phyloP scores from a whole-genome alignment of 1,284 basidiomycete genomes.

The Ganoderma multipileum region DNA sequence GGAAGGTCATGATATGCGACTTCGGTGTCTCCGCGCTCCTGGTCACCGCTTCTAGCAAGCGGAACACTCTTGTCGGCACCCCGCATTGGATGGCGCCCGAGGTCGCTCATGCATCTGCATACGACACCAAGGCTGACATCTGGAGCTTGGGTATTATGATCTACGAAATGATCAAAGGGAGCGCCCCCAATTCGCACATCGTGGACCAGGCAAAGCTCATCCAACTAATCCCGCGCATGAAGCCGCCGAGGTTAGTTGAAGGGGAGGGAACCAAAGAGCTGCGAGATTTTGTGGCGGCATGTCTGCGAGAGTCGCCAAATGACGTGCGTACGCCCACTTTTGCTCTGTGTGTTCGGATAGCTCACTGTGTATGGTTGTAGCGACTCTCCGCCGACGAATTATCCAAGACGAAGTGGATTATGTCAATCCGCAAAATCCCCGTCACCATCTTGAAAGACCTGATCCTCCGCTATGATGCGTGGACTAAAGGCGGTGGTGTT shows the following conservation, averaged over 20 bases:
- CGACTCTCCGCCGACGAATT: constrained; percentile 92
- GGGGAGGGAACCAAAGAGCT: constrained; percentile 84
- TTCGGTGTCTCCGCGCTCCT: constrained; percentile 97
- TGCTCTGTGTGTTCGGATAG: constrained; percentile 9
- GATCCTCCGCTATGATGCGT: constrained; percentile 75
- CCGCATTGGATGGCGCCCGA: constrained; percentile 99
- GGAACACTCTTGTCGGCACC: constrained; percentile 94
- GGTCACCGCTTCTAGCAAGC: constrained; percentile 86
- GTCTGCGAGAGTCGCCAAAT: constrained; percentile 84
- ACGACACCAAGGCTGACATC: constrained; percentile 96
- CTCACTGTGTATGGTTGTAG: constrained; percentile 46
- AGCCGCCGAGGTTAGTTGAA: constrained; percentile 84
- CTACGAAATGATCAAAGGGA: constrained; percentile 96
- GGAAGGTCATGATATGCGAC: constrained; percentile 94
- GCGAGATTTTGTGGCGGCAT: constrained; percentile 88
- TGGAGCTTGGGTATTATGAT: constrained; percentile 97
- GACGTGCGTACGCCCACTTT: constrained; percentile 60
- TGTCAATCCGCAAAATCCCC: constrained; percentile 72
- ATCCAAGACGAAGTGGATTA: constrained; percentile 93
- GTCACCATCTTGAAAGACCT: constrained; percentile 85
- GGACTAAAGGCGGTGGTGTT: constrained; percentile 83
- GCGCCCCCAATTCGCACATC: constrained; percentile 87
- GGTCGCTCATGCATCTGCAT: constrained; percentile 88
- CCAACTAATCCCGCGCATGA: constrained; percentile 88
- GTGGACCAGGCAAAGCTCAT: constrained; percentile 88